A percentile compares a stretch with the other conserved stretches of the same genome.
These are phyloP conservation scores for Strigomonas culicis DNA, from an alignment of 208 protist genomes.

Conservation along the genomic window DNA sequence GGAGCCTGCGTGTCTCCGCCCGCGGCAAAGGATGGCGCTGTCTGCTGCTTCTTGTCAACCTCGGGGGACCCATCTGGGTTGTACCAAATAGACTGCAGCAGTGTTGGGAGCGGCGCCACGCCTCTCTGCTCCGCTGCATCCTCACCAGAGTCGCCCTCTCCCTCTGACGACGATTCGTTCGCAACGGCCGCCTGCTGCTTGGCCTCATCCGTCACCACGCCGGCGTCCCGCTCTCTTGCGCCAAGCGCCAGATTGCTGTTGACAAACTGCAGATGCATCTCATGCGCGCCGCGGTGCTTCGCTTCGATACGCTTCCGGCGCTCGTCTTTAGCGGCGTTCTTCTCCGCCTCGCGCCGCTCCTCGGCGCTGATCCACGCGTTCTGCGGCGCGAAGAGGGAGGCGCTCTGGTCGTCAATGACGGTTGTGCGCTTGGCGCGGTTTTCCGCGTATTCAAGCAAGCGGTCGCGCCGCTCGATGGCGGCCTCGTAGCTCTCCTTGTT, in stretches of 20 bases:
- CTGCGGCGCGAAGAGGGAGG: conserved; percentile 62
- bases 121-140: conserved; percentile 23
- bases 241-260: conserved; percentile 66
- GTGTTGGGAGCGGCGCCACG: conserved; percentile 53
- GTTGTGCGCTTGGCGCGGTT: conserved; percentile 70
- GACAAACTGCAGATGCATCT: conserved; percentile 79
- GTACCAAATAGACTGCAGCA: conserved; percentile 86
- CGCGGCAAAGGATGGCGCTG: conserved; percentile 5
- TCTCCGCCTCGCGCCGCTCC: conserved; percentile 49
- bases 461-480: conserved; percentile 65
- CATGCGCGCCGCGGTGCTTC: conserved; percentile 71
- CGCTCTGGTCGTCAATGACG: conserved; percentile 86
- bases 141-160: conserved; percentile 6
- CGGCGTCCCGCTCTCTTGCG: conserved; percentile 27
- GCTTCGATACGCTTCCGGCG: conserved; percentile 43
- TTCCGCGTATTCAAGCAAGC: conserved; percentile 69
- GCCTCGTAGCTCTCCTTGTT: conserved; percentile 62
- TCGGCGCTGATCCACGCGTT: conserved; percentile 71
- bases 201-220: not conserved
- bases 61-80: conserved; percentile 49
- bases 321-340: conserved; percentile 46
- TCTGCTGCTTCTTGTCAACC: conserved; percentile 14
- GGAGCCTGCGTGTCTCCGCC: not conserved
- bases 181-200: conserved; percentile 9
- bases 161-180: conserved; percentile 4